Evolutionary conservation across 306 rosid species (phyloP).

Genomic region (Glycine latifolia): DNA sequence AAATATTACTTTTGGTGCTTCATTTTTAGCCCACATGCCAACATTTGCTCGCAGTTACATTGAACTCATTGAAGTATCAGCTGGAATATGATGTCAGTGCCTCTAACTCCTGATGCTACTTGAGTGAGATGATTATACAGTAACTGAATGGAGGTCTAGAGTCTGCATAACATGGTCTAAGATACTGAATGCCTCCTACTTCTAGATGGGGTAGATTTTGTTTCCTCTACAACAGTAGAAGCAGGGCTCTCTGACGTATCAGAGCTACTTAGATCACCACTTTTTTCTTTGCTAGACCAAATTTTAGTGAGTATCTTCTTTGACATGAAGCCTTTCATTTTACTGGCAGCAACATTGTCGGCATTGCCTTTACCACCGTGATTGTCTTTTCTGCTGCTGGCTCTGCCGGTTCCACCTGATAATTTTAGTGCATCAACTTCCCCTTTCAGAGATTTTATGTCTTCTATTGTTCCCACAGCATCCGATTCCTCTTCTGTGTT

Average conservation of each 20-base stretch:
- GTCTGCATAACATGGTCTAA: conserved; percentile 51
- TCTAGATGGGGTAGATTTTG: conserved; percentile 84
- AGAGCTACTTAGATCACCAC: conserved; percentile 79
- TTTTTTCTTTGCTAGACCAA: conserved; percentile 83
- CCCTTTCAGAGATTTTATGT: conserved; percentile 73
- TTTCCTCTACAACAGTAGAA: conserved; percentile 78
- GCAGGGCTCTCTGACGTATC: conserved; percentile 91
- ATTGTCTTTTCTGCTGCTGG: conserved; percentile 46
- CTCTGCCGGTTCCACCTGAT: conserved; percentile 48
- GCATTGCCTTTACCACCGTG: conserved; percentile 49
- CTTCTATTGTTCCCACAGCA: conserved; percentile 68
- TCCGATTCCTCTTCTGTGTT: conserved; percentile 95
- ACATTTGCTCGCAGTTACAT: conserved; percentile 43
- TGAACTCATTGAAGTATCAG: conserved; percentile 42
- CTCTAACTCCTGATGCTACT: conserved; percentile 60
- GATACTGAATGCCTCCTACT: conserved; percentile 84
- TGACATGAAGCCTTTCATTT: conserved; percentile 74
- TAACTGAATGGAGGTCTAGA: conserved; percentile 20
- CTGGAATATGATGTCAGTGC: conserved; percentile 57
- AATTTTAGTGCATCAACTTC: conserved; percentile 64
- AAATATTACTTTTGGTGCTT: conserved; percentile 1
- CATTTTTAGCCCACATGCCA: conserved; percentile 36
- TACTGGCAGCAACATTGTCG: conserved; percentile 62
- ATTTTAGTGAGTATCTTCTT: conserved; percentile 84
- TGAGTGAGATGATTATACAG: conserved; percentile 54